Percentiles rank a stretch among this genome's conserved stretches.
Conservation (phyloP, 305 asterid species). For the Fraxinus nigra region DNA sequence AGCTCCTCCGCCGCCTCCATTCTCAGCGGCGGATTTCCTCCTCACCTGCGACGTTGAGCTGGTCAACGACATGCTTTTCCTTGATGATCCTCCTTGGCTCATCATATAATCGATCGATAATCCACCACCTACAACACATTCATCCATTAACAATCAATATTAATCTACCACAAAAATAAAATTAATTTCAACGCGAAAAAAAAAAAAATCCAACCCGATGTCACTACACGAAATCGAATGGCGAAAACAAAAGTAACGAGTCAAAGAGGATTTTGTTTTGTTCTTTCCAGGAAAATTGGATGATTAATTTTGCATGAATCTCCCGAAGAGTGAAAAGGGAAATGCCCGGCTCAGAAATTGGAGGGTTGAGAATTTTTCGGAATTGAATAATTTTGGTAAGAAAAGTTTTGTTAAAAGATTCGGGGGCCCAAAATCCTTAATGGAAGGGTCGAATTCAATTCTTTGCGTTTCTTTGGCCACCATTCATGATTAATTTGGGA, state of each 20-base stretch:
- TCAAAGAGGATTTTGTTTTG: background rate
- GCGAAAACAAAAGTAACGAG: background rate
- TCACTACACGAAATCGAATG: background rate
- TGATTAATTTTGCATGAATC: background rate
- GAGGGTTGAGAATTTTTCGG: background rate
- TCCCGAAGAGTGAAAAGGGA: background rate
- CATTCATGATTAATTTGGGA: background rate
- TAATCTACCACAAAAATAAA: background rate
- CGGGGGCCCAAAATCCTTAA: background rate
- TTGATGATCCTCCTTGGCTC: slow-evolving; percentile 18
- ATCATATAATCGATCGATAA: background rate
- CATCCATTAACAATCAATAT: background rate
- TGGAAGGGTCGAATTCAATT: background rate
- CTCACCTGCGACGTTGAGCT: background rate
- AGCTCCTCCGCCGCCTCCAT: slow-evolving; percentile 12
- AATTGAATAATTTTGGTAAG: background rate
- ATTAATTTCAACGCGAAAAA: background rate
- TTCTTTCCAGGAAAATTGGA: background rate
- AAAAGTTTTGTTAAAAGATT: background rate
- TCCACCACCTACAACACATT: background rate
- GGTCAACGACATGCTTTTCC: slow-evolving; percentile 11
- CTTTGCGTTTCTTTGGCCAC: background rate
- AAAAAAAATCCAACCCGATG: background rate
- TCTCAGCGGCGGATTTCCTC: background rate
- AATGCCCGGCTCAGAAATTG: background rate